Evolutionary conservation across 176 grass and related monocot species (phyloP), one percentile per base, ranked within the genome.

Genomic region (Urochloa ruziziensis): DNA sequence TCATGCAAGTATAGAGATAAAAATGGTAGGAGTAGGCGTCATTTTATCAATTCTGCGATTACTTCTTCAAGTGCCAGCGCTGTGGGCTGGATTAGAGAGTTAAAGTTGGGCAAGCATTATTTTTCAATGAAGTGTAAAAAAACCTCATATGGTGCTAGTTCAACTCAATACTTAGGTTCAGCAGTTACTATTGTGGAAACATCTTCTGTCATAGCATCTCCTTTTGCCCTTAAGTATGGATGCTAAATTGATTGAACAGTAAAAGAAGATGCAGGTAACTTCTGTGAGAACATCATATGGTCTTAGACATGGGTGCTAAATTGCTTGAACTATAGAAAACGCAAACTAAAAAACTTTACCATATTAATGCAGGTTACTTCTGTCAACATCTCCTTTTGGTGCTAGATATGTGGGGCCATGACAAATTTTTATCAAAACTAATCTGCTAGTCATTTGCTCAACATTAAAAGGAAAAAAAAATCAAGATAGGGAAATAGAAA

Each of bases 1-100:
- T 76, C 18, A 77, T 77, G 54, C 23, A 37, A 13, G 35, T 25
- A 62, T 14, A n/a, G 52, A 32, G 44, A 19, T 27, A 25, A 19
- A 84, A 53, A 40, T 48, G 10, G 32, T 34, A 47, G 30, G 16
- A 62, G 34, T 21, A 40, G 49, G 54, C 13, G 35, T 42, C 61
- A 39, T 4, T 78, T 78, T 56, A 65, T 62, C 70, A 62, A 79
- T 79, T 88, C 27, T 37, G 17, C 10, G 0, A 49, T 51, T 83
- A 51, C 2, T 59, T 78, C 10, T 75, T 54, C 17, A 32, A 80
- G 67, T 32, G 47, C 28, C 36, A 79, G 10, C 34, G 68, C 25
- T 46, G 15, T 2, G 25, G 16, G 27, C n/a, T 43, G 37, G 36
- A 3, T 37, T 37, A 37, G 36, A 8, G 39, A 9, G 23, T 32